phyloP scores from a whole-genome alignment of 2,329 filamentous ascomycete genomes.

The Cytospora paraplurivora region DNA sequence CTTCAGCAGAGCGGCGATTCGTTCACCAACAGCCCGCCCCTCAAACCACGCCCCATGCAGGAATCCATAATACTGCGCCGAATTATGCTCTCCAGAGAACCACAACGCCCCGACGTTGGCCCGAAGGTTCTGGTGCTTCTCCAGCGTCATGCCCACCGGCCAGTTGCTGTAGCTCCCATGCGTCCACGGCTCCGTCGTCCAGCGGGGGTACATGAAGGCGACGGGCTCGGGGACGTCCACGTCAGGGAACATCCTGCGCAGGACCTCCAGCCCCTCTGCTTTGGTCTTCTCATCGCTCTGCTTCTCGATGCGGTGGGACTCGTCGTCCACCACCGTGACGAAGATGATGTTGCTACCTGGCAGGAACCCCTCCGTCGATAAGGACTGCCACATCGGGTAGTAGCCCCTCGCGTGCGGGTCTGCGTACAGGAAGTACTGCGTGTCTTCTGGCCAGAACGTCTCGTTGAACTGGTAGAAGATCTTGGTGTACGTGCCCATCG shows the following conservation, averaged over 20 bases:
- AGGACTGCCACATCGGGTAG: constrained; percentile 64
- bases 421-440: constrained; percentile 49
- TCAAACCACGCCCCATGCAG: constrained; percentile 64
- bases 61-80: constrained; percentile 65
- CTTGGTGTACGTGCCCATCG: constrained; percentile 74
- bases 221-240: constrained; percentile 59
- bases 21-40: constrained; percentile 51
- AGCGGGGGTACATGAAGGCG: constrained; percentile 63
- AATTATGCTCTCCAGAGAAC: constrained; percentile 68
- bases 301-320: constrained; percentile 60
- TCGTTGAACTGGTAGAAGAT: constrained; percentile 70
- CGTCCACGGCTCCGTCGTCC: constrained; percentile 50
- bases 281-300: constrained; percentile 61
- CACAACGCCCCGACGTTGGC: constrained; percentile 64
- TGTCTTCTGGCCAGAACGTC: constrained; percentile 61
- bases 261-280: constrained; percentile 57
- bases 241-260: constrained; percentile 63
- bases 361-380: constrained; percentile 59
- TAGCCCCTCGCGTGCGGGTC: constrained; percentile 46
- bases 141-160: constrained; percentile 63
- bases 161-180: constrained; percentile 70
- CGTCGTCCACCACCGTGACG: constrained; percentile 59
- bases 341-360: constrained; percentile 67
- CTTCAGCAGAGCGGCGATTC: constrained; percentile 43
- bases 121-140: constrained; percentile 68